Evolutionary conservation across 495 filamentous ascomycete genomes (phyloP), one percentile per base, ranked within the genome.

Genomic region (Lasiosphaeria ovina): DNA sequence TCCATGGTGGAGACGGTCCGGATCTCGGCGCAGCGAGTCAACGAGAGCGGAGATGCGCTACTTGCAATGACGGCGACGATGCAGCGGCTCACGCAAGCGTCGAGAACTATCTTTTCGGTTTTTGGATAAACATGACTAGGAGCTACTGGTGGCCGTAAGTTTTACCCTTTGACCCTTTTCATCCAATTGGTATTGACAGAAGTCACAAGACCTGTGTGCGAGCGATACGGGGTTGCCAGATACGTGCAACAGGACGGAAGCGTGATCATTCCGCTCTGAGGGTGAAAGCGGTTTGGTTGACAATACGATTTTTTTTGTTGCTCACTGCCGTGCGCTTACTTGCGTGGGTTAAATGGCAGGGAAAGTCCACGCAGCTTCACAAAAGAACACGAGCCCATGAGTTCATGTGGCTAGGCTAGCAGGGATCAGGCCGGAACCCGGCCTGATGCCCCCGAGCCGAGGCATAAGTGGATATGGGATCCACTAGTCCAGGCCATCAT

Each of bases 81-180:
- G 17, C 42, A 2, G 47, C 57, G 35, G 36, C 49, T 34, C 33
- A 36, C 4, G 17, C 35, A 6, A 54, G 12, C n/a, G 54, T 62
- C n/a, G 34, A 57, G 38, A 40, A 36, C 12, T 62, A 62, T 12
- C 8, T 66, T 10, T 24, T 42, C 2, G 35, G 10, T n/a, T 55
- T 60, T 11, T 42, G 32, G 17, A 62, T 59, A 1, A 51, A 53
- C 8, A 53, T 62, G 59, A 66, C 53, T 3, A 59, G 63, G 4
- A 62, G 51, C n/a, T 62, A 62, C 32, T 55, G 38, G 49, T 66
- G 60, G 63, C 56, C 60, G 63, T 60, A 49, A 57, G 63, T 60
- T 60, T 6, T 31, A 4, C 16, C 14, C 14, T 48, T 44, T 47
- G 11, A 35, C 14, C 3, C 3, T 4, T 16, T 47, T 47, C 9